phyloP scores from a whole-genome alignment of 2,329 filamentous ascomycete genomes.

The Colletotrichum musae region DNA sequence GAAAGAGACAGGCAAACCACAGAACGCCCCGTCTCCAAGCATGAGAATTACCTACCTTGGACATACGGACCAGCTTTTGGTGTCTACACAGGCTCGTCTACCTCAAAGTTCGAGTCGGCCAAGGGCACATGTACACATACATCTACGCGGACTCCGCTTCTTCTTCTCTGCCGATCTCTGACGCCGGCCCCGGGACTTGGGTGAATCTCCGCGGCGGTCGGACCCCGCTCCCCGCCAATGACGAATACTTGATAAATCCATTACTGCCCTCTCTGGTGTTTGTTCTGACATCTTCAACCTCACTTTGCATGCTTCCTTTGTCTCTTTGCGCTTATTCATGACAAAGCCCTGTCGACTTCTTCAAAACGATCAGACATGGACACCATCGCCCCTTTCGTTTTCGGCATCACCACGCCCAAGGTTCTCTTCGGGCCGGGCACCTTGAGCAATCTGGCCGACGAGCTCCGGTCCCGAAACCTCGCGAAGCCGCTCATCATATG shows the following conservation, averaged over 20 bases:
- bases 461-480: slow-evolving; percentile 51
- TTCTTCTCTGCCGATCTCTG: slow-evolving; percentile 11
- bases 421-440: slow-evolving; percentile 53
- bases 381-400: slow-evolving; percentile 24
- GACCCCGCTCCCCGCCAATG: slow-evolving; percentile 39
- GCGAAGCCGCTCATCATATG: slow-evolving; percentile 54
- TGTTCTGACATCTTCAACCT: too few species aligned
- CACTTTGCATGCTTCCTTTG: too few species aligned
- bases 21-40: slow-evolving; percentile 10
- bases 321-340: too few species aligned
- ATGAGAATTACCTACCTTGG: too few species aligned
- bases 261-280: background rate
- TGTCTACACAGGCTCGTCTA: too few species aligned
- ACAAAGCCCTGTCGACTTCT: background rate
- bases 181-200: slow-evolving; percentile 19
- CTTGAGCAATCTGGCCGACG: slow-evolving; percentile 51
- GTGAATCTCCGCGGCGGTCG: slow-evolving; percentile 14
- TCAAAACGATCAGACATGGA: slow-evolving; percentile 9
- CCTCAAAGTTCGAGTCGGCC: too few species aligned
- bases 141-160: background rate
- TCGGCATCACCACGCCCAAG: slow-evolving; percentile 46
- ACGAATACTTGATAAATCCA: slow-evolving; percentile 19
- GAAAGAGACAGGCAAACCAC: slow-evolving; percentile 23
- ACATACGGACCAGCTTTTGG: too few species aligned
- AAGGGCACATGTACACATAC: background rate